These are phyloP conservation scores for Cutaneotrichosporon dermatis DNA, from an alignment of 1,284 basidiomycete species.

Conservation along the genomic window DNA sequence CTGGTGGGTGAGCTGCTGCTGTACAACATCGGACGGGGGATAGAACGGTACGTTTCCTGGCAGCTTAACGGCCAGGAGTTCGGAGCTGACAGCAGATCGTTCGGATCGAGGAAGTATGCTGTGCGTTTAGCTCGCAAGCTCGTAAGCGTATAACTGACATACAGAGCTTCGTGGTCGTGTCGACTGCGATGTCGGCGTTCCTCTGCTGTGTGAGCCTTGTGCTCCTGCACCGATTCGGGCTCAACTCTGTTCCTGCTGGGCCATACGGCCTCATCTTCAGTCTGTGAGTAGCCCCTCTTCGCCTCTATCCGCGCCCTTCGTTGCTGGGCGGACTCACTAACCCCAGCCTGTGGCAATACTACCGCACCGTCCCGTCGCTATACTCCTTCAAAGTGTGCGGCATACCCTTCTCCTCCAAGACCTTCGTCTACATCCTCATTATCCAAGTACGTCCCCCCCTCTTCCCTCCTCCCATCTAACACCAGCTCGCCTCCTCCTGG, in stretches of 20 bases:
- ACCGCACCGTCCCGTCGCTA: constrained; percentile 66
- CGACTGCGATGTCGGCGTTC: constrained; percentile 61
- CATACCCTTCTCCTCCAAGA: constrained; percentile 67
- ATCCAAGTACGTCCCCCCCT: constrained; percentile 49
- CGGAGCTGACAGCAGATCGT: constrained; percentile 51
- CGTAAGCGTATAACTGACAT: background rate
- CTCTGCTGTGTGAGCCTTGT: constrained; percentile 63
- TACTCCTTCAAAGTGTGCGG: constrained; percentile 74
- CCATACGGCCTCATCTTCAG: constrained; percentile 60
- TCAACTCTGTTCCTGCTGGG: constrained; percentile 71
- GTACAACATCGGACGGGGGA: constrained; percentile 64
- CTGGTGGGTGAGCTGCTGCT: constrained; percentile 70
- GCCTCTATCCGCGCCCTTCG: background rate
- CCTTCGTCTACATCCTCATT: constrained; percentile 63
- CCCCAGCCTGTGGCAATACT: constrained; percentile 69
- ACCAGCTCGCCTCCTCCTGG: constrained; percentile 58
- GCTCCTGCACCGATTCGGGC: constrained; percentile 59
- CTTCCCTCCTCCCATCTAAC: no score
- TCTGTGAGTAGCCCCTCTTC: constrained; percentile 27
- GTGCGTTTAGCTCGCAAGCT: constrained; percentile 53
- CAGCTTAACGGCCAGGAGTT: background rate
- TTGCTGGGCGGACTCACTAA: background rate
- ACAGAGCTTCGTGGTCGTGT: constrained; percentile 70
- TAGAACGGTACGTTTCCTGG: constrained; percentile 58
- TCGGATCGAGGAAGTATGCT: constrained; percentile 83